These are phyloP conservation scores for Brasenia schreberi DNA, from an alignment of 164 flowering plant genomes.

Conservation along the genomic window DNA sequence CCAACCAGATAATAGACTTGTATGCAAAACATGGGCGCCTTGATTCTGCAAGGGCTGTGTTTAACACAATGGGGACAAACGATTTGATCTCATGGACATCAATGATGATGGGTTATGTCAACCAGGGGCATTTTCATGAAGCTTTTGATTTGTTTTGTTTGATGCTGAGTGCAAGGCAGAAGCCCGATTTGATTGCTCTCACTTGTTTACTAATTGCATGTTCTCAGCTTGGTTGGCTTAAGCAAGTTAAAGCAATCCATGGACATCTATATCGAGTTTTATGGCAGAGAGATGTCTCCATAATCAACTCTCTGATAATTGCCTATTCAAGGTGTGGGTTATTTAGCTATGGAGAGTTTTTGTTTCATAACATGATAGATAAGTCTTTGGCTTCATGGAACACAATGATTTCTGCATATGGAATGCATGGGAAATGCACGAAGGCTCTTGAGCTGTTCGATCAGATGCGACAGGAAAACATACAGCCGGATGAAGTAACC, in stretches of 20 bases:
- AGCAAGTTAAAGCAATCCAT: slow-evolving; percentile 33
- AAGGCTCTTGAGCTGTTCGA: slow-evolving; percentile 23
- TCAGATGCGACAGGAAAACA: slow-evolving; percentile 20
- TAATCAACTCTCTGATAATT: slow-evolving; percentile 33
- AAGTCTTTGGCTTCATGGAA: slow-evolving; percentile 27
- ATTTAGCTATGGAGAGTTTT: slow-evolving; percentile 14
- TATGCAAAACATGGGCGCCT: slow-evolving; percentile 38
- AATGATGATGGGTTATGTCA: slow-evolving; percentile 37
- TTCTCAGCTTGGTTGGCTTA: slow-evolving; percentile 27
- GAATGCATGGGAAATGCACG: slow-evolving; percentile 30
- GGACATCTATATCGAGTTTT: slow-evolving; percentile 18
- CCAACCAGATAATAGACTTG: slow-evolving; percentile 35
- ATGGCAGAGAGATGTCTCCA: slow-evolving; percentile 15
- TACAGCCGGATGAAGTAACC: slow-evolving; percentile 29
- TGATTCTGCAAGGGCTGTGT: slow-evolving; percentile 24
- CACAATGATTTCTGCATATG: slow-evolving; percentile 35
- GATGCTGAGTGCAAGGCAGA: slow-evolving; percentile 20
- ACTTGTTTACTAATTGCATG: slow-evolving; percentile 35
- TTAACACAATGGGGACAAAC: slow-evolving; percentile 21
- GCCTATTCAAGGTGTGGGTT: slow-evolving; percentile 47
- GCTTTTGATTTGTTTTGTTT: slow-evolving; percentile 23
- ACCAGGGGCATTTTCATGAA: slow-evolving; percentile 27
- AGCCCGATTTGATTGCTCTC: slow-evolving; percentile 27
- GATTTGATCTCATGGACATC: slow-evolving; percentile 55
- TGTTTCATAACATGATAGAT: slow-evolving; percentile 20